These are phyloP conservation scores for Gamarada debralockiae DNA, from an alignment of 495 filamentous ascomycete genomes.

Conservation along the genomic window DNA sequence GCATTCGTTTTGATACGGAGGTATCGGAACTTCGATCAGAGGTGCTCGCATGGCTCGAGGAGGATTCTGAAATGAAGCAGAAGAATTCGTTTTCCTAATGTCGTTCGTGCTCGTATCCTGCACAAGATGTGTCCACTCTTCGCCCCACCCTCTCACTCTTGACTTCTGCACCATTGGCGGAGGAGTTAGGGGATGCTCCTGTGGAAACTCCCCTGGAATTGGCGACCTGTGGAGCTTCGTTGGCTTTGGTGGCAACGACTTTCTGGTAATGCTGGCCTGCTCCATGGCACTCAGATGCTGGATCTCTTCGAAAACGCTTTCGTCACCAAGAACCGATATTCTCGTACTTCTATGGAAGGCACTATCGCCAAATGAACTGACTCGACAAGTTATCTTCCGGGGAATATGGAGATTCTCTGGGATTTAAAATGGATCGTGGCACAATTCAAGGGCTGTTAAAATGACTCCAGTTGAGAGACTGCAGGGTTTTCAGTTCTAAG, in stretches of 20 bases:
- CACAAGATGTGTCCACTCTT: constrained; percentile 11
- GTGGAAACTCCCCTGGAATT: background rate
- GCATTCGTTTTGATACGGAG: constrained; percentile 2
- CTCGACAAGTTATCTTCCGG: constrained; percentile 8
- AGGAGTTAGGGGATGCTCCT: constrained; percentile 5
- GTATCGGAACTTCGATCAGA: background rate
- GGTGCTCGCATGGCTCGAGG: background rate
- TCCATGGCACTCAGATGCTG: background rate
- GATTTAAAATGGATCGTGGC: constrained; percentile 16
- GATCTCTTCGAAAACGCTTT: background rate
- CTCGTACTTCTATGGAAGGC: constrained; percentile 7
- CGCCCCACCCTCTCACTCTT: constrained; percentile 8
- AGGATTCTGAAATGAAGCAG: background rate
- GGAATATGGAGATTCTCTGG: constrained; percentile 4
- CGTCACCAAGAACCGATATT: constrained; percentile 5
- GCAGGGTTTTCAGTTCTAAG: background rate
- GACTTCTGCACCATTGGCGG: constrained; percentile 1
- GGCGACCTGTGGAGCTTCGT: background rate
- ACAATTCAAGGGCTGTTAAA: constrained; percentile 16
- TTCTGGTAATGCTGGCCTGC: background rate
- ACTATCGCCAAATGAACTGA: constrained; percentile 15
- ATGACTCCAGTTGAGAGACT: constrained; percentile 13
- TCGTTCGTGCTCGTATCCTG: background rate
- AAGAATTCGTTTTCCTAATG: background rate
- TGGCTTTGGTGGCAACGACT: constrained; percentile 3